Evolutionary conservation across 768 basidiomycete genomes (phyloP), one percentile per base, ranked within the genome.

Genomic region (Naematelia encephala): DNA sequence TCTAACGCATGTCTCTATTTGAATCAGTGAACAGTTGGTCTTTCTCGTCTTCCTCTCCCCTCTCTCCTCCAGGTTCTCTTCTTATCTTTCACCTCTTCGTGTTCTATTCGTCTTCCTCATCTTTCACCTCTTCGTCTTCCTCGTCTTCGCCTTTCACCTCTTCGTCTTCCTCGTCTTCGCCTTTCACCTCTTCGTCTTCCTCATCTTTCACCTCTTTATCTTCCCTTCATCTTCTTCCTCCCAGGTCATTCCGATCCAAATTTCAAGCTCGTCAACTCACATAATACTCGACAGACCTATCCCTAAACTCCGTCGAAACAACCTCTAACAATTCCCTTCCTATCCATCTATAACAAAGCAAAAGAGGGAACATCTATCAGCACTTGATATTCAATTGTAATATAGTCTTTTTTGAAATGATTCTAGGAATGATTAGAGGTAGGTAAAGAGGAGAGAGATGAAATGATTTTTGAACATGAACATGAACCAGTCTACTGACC

Each of bases 211-310:
- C 39, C 39, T 48, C 46, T 23, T 22, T n/a, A 23, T 10, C 46
- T 11, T 23, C 16, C 8, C 46, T 11, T 48, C 21, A 21, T n/a
- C 11, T 14, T n/a, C 23, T 23, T 48, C 10, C 10, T 10, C 10
- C 12, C 14, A 48, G 5, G 10, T 19, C 16, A 48, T 8, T 23
- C n/a, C n/a, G n/a, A n/a, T n/a, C n/a, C n/a, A n/a, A n/a, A n/a
- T n/a, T n/a, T n/a, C n/a, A n/a, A n/a, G n/a, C n/a, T n/a, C n/a
- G n/a, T n/a, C n/a, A n/a, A 83, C 90, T 72, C 78, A 93, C 91
- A 82, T 97, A 96, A 76, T 93, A 97, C 68, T 97, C 92, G 82
- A 92, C 87, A 13, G 87, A 90, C 50, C 92, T 82, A 80, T 96
- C 92, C 54, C 92, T 81, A 72, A 94, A 97, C 76, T 97, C 92